Base-by-base conservation (phyloP, 2,329 filamentous ascomycete genomes). In the Exophiala bonariae region DNA sequence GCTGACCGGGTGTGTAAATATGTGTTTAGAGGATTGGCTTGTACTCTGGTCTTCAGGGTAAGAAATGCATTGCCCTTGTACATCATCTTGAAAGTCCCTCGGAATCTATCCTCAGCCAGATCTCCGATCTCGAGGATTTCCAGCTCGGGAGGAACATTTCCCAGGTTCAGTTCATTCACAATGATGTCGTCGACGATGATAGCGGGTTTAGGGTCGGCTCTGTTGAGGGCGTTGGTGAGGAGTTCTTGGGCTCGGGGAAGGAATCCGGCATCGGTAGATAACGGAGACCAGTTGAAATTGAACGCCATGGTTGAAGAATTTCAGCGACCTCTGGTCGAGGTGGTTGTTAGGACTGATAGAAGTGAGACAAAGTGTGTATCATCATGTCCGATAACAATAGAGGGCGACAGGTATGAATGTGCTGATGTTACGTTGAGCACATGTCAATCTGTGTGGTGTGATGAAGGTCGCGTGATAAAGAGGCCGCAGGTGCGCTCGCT, bases 271-370 rank as follows among this genome's bases (percentile, higher is more conserved):
- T 97, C 93, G 65, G 92, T 92, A 74, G 95, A 93, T 58, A 99
- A 80, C 66, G 93, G 93, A 81, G 90, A 96, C 93, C 93, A 99
- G 89, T 97, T 97, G 87, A 99, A 99, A 79, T 97, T 97, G 87
- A 99, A 99, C 61, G 93, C 93, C 93, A 99, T 99, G 5, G 36
- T 53, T 28, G 11, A 22, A 17, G 43, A 18, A 16, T 16, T n/a
- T 23, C 4, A 26, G 5, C n/a, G 22, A n/a, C 41, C 41, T 44
- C 17, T 42, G 18, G 23, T 8, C 3, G 23, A 28, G 7, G 19
- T 14, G 8, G 8, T 33, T 22, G 39, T 14, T 10, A 16, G 16
- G 37, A 35, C 13, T 38, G 30, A 20, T 14, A 40, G 19, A 28
- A 31, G 28, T 33, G 20, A 20, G 40, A 26, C n/a, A 13, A 33